Evolutionary conservation across 192 early-diverging fungal genomes (phyloP), one percentile per base, ranked within the genome.

Genomic region (Gaertneriomyces sp.): DNA sequence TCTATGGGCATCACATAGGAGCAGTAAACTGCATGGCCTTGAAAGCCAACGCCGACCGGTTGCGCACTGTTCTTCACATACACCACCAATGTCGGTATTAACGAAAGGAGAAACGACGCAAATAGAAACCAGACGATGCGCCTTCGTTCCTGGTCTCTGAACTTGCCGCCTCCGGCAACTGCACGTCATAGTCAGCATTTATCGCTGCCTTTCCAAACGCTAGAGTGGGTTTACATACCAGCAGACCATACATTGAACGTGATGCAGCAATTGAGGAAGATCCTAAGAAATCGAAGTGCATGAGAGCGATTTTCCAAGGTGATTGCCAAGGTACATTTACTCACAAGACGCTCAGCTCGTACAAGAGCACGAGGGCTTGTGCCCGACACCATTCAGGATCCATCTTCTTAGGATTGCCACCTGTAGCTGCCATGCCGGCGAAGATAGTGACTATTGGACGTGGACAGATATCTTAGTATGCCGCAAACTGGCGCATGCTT

Each of bases 211-310:
- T 33, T 33, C 2, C 25, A 33, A 33, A 33, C 25, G 25, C 25
- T 33, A 33, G 25, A 1, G 25, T 33, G 25, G 25, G 25, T 38
- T 44, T 60, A 58, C 66, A 68, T 16, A 68, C 66, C n/a, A 33
- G 66, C 66, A 39, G 45, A 51, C 66, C 66, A 68, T 6, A 68
- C 66, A 58, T 68, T 68, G 66, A 68, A 68, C 25, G 66, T 68
- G 44, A 68, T 42, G 58, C 58, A 68, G n/a, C 58, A 68, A 25
- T 46, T 60, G 44, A 68, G 58, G 42, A 49, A 12, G 50, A 11
- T 52, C 47, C 9, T 8, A 53, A 45, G 59, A n/a, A 51, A 51
- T 51, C 0, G 49, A 17, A 20, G 49, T 6, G n/a, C n/a, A 51
- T 5, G 4, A 17, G n/a, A 51, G 49, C 20, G 4, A 17, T 4